Base-by-base conservation (phyloP, 129 eudicot genomes). In the Chrysanthemum lavandulifolium region DNA sequence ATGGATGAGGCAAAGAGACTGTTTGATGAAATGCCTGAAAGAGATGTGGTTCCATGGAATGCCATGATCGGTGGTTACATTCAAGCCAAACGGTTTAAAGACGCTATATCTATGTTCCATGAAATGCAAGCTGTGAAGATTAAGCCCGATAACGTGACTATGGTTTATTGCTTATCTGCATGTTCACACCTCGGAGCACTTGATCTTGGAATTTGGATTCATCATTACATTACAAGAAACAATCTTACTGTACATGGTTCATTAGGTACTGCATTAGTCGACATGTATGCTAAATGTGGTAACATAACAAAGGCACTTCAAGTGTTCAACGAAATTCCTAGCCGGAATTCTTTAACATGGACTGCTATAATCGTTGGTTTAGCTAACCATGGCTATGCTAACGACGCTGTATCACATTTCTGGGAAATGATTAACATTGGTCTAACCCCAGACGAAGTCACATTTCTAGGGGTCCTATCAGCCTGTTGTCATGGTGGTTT, bases 401-500 rank as follows among this genome's bases (percentile, higher is more conserved):
- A 75, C 40, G 86, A 83, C 3, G 91, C 97, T 25, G 27, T 87
- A 61, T 75, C 76, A n/a, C 58, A 56, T 47, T 87, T 90, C 43
- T 60, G 53, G 16, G 79, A 81, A 77, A 90, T 90, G 97, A 67
- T 90, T 40, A 82, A 82, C 29, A 33, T 61, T 52, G 89, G 97
- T 13, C 25, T 90, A 60, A 25, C 12, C 45, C 91, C 91, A 12
- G 95, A 90, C 36, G 95, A 87, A 56, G 76, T 90, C 57, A 87
- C 97, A n/a, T 87, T 81, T 78, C 52, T 87, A 3, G 89, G 97
- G 12, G 78, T 87, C 43, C 23, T 90, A 67, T 80, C 86, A 4
- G 97, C 97, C 18, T 91, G 95, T 78, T 87, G 95, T 72, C 97
- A 87, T 73, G 88, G 91, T 72, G 97, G 97, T 67, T 73, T 87